Percentiles rank a stretch among this genome's conserved stretches.
These are phyloP conservation scores for Monilinia polystroma DNA, from an alignment of 2,329 filamentous ascomycete genomes.

Conservation along the genomic window DNA sequence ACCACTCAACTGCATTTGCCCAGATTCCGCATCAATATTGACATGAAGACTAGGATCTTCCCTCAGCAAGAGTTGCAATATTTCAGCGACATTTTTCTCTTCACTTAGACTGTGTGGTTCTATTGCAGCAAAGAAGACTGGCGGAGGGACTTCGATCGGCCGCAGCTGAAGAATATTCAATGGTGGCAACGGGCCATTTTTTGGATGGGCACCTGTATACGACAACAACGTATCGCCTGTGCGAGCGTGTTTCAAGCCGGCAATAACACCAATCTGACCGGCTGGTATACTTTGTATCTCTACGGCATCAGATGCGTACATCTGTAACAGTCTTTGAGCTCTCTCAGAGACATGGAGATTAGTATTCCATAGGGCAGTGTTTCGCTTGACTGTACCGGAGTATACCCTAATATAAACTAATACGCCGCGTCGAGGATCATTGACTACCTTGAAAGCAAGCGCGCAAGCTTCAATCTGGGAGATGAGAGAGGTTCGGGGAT, in stretches of 20 bases:
- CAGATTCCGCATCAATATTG: conserved; percentile 81
- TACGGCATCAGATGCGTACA: conserved; percentile 84
- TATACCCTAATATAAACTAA: conserved; percentile 93
- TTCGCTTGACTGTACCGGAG: conserved; percentile 73
- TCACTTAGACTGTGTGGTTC: conserved; percentile 77
- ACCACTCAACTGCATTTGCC: conserved; percentile 87
- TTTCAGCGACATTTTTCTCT: conserved; percentile 74
- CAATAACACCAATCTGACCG: conserved; percentile 92
- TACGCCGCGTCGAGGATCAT: conserved; percentile 80
- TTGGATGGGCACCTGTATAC: conserved; percentile 60
- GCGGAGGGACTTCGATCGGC: conserved; percentile 84
- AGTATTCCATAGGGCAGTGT: conserved; percentile 80
- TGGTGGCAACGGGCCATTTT: conserved; percentile 63
- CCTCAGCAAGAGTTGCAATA: conserved; percentile 73
- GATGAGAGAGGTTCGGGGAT: conserved; percentile 44
- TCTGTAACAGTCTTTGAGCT: conserved; percentile 78
- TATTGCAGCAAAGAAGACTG: conserved; percentile 94
- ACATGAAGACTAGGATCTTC: conserved; percentile 93
- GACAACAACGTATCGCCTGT: conserved; percentile 90
- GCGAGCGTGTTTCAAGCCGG: conserved; percentile 83
- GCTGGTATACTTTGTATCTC: conserved; percentile 77
- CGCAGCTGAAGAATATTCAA: conserved; percentile 77
- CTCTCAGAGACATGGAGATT: conserved; percentile 77
- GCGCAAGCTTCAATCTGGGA: conserved; percentile 62
- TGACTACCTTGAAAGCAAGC: conserved; percentile 88